phyloP scores from a whole-genome alignment of 768 basidiomycete genomes.

The Hygrocybe coccinea region DNA sequence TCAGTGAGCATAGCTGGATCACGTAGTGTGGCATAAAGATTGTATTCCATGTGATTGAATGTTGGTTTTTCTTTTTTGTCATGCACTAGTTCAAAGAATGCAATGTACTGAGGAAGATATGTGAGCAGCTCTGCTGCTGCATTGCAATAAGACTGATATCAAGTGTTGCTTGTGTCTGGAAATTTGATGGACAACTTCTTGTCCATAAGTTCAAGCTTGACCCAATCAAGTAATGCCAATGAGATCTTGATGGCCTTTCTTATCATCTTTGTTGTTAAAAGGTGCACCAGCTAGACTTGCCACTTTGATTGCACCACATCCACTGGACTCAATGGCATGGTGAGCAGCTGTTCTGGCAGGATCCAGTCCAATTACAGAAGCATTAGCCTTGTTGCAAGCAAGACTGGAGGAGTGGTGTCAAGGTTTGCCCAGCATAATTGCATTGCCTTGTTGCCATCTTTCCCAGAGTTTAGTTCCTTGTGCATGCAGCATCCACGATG shows the following conservation, averaged over 20 bases:
- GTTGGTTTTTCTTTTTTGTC: conserved; percentile 26
- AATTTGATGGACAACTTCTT: conserved; percentile 23
- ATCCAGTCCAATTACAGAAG: conserved; percentile 17
- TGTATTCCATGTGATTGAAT: conserved; percentile 35
- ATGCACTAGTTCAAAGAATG: conserved; percentile 25
- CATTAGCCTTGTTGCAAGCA: conserved; percentile 27
- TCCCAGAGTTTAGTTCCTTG: conserved; percentile 34
- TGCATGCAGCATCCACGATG: conserved; percentile 38
- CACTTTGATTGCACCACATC: conserved; percentile 23
- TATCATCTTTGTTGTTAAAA: conserved; percentile 33
- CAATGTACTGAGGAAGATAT: conserved; percentile 17
- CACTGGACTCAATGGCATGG: conserved; percentile 16
- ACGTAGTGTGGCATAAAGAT: conserved; percentile 22
- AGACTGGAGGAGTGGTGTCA: conserved; percentile 18
- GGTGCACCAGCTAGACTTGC: conserved; percentile 26
- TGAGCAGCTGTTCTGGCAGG: conserved; percentile 8
- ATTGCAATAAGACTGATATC: conserved; percentile 29
- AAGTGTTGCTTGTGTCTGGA: conserved; percentile 35
- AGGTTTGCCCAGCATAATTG: conserved; percentile 21
- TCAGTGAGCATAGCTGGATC: conserved; percentile 26
- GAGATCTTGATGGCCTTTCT: conserved; percentile 12
- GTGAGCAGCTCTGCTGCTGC: conserved; percentile 24
- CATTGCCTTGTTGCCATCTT: conserved; percentile 28
- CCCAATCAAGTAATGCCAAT: conserved; percentile 29
- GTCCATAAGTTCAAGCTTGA: conserved; percentile 16